Evolutionary conservation across 495 filamentous ascomycete species (phyloP).

Genomic region (Chaetomidium leptoderma): DNA sequence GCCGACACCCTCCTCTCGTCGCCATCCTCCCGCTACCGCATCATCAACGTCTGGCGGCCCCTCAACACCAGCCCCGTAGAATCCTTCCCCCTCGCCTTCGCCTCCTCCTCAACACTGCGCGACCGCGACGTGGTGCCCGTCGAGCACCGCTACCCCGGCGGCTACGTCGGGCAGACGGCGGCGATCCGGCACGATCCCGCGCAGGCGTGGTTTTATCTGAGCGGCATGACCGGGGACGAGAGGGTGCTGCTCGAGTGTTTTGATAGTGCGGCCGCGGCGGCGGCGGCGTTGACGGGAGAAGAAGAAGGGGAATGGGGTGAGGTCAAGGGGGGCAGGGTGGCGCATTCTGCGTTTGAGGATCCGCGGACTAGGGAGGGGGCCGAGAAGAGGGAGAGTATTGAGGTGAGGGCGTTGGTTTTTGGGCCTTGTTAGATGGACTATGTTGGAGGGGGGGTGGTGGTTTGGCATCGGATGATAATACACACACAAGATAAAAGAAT

Average conservation of each 20-base stretch:
- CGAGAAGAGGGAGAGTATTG: conserved; percentile 72
- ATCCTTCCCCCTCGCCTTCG: conserved; percentile 65
- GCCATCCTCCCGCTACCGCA: conserved; percentile 62
- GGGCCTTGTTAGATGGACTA: conserved; percentile 48
- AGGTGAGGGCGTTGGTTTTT: conserved; percentile 81
- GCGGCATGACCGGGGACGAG: conserved; percentile 71
- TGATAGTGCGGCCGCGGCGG: conserved; percentile 60
- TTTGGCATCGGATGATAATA: neutral
- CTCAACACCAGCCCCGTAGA: conserved; percentile 66
- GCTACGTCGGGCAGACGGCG: conserved; percentile 70
- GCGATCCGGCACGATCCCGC: conserved; percentile 55
- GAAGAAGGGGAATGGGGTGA: conserved; percentile 45
- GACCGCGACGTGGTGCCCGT: conserved; percentile 65
- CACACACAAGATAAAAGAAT: neutral
- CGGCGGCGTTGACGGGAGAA: no score
- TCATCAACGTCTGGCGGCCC: conserved; percentile 86
- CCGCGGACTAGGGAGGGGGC: conserved; percentile 58
- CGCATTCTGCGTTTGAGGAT: conserved; percentile 80
- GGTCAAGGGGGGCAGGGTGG: conserved; percentile 60
- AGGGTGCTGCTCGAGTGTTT: conserved; percentile 78
- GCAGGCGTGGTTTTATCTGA: conserved; percentile 75
- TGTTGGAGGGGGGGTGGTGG: neutral
- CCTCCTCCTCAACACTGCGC: conserved; percentile 54
- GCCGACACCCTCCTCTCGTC: conserved; percentile 54
- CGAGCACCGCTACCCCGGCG: conserved; percentile 71